Percentiles rank a stretch among this genome's conserved stretches.
phyloP scores from a whole-genome alignment of 2,329 filamentous ascomycete species.

The Pezicula radicicola region DNA sequence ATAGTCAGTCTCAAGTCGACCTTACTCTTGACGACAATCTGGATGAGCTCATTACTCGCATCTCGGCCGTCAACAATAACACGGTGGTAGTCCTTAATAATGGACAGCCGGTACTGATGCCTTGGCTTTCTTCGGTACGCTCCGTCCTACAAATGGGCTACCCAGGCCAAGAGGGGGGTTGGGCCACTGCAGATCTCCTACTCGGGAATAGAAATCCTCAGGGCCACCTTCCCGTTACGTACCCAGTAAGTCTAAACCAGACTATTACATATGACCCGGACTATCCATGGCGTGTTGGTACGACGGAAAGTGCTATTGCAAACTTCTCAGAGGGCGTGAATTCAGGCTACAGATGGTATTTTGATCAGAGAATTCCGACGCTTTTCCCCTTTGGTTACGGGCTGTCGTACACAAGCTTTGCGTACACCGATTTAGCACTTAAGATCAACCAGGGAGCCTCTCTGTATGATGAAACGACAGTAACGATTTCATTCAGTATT shows the following conservation, averaged over 20 bases:
- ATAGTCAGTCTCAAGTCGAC: neutral
- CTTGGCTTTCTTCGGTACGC: neutral
- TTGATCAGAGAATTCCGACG: neutral
- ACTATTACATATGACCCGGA: neutral
- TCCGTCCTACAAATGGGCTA: neutral
- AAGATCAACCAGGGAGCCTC: neutral
- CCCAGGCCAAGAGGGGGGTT: neutral
- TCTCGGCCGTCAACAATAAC: neutral
- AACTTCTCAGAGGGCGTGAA: neutral
- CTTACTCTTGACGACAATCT: neutral
- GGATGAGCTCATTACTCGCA: neutral
- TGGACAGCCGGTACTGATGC: neutral
- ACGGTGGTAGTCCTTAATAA: neutral
- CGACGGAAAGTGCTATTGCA: neutral
- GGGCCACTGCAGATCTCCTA: neutral
- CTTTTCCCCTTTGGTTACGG: conserved; percentile 39
- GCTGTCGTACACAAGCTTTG: conserved; percentile 30
- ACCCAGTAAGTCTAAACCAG: neutral
- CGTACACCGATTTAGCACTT: neutral
- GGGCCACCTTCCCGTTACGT: neutral
- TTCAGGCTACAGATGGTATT: neutral
- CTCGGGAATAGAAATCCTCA: neutral
- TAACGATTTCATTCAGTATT: neutral
- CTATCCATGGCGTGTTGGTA: neutral
- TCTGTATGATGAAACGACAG: too few relatives aligned